Conservation (phyloP, 2,329 filamentous ascomycete genomes). For the Rhynchosporium graminicola region DNA sequence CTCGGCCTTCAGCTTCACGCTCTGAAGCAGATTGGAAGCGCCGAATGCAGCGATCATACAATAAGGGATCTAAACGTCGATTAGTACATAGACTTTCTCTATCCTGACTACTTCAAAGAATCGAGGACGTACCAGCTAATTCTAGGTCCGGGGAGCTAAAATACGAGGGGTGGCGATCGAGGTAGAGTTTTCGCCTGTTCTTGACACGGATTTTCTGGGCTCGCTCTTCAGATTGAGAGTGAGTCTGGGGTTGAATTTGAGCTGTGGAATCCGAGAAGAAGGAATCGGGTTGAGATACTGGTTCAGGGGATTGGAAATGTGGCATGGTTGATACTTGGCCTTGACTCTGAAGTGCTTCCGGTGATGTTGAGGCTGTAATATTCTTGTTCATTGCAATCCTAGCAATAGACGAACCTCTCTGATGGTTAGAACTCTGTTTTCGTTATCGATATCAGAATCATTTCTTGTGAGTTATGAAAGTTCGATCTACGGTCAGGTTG, state of each 20-base stretch:
- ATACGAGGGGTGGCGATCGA: conserved; percentile 41
- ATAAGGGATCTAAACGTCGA: conserved; percentile 38
- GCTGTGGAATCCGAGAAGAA: not conserved
- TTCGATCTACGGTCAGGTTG: not conserved
- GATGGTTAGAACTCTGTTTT: not conserved
- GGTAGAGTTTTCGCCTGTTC: conserved; percentile 40
- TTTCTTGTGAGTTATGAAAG: not conserved
- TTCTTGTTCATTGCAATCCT: conserved; percentile 1
- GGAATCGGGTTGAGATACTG: conserved; percentile 7
- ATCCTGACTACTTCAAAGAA: not conserved
- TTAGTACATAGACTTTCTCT: conserved; percentile 20
- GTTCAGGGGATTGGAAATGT: conserved; percentile 28
- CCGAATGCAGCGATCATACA: conserved; percentile 41
- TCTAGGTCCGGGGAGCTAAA: conserved; percentile 41
- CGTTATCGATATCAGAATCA: not conserved
- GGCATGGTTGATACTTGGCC: conserved; percentile 28
- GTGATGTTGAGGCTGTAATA: conserved; percentile 5
- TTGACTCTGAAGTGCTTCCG: conserved; percentile 14
- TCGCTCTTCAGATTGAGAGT: conserved; percentile 22
- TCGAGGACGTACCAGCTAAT: conserved; percentile 34
- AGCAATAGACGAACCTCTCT: not conserved
- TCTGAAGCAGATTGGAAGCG: conserved; percentile 40
- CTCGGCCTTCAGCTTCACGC: conserved; percentile 41
- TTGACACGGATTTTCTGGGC: conserved; percentile 37
- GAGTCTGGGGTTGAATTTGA: not conserved